Evolutionary conservation across 768 basidiomycete genomes (phyloP), one percentile per base, ranked within the genome.

Genomic region (Mycena latifolia): DNA sequence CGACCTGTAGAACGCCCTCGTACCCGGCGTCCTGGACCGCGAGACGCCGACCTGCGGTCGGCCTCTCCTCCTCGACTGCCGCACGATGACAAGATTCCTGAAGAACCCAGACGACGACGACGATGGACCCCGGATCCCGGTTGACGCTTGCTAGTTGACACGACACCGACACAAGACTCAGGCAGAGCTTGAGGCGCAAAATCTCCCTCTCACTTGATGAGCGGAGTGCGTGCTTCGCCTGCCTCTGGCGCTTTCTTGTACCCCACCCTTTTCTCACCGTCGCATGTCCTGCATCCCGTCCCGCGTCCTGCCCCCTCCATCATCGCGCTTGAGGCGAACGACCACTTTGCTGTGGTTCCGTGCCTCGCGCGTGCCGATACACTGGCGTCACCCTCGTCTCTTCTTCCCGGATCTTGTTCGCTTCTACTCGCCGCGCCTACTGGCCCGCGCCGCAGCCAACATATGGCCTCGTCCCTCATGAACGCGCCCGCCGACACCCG

Each of bases 311-410:
- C 73, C 80, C 86, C 78, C 75, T 81, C 86, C 89, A 81, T 85
- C 78, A 73, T 74, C 77, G 76, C 77, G 84, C 86, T 88, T 77
- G 87, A 87, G 85, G 83, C 86, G 85, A 89, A 90, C 89, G 90
- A 91, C 89, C 91, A 86, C 91, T 92, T 92, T 62, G 77, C 73
- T 92, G 92, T 86, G 90, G 91, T 90, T 88, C 82, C 88, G 89
- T 89, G 85, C 85, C 86, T 90, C 89, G 88, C 83, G 83, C 84
- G 80, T 82, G 89, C 91, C 91, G 79, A 93, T 75, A 92, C 92
- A 90, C 82, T 76, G 90, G 90, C 88, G 76, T 85, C 85, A 78
- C 79, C 77, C 69, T 67, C 74, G 48, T 78, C 74, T 71, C 67
- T 71, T 74, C 70, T 67, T 71, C 63, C 69, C 67, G 62, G 29